Evolutionary conservation across 1,139 yeast species (phyloP), one percentile per base, ranked within the genome.

Genomic region (Candida freyschussii): DNA sequence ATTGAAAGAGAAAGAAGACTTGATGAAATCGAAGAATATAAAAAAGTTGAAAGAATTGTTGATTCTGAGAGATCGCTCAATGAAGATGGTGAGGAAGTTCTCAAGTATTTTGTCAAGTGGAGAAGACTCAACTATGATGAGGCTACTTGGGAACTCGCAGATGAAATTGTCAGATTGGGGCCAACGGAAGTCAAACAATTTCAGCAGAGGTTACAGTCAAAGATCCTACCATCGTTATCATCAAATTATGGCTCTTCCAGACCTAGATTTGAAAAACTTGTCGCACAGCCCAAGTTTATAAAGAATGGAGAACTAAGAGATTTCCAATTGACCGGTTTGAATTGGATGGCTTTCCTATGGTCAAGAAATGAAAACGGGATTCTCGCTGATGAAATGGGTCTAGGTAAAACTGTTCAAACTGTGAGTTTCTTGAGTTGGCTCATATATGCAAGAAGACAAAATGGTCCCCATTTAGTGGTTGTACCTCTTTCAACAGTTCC

Each of bases 301-400:
- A 87, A 87, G 55, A 82, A 83, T 52, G 96, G 97, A 29, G 95
- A 83, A 57, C 69, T 91, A 44, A 75, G 98, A 56, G 98, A 93
- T 63, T 91, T 93, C 72, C 99, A 93, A 63, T 70, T 93, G 54
- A 91, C 98, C 0, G 99, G 99, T 41, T 71, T 93, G 43, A 93
- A 93, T 60, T 93, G 98, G 99, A 93, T 93, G 98, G 98, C 98
- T 0, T 93, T 87, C 56, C 67, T 93, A 43, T 93, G 98, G 98
- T 85, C 96, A 4, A 74, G 96, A 55, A 86, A 91, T 58, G 96
- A 91, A 61, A 93, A 91, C 58, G 99, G 99, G 36, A 93, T 93
- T 34, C 65, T 93, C 29, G 98, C 99, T 6, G 99, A 93, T 65
- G 99, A 93, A 59, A 93, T 93, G 99, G 99, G 99, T 37, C 69